Percentiles rank a stretch among this genome's conserved stretches.
phyloP scores from a whole-genome alignment of 495 filamentous ascomycete genomes.

The Aspergillus indologenus region DNA sequence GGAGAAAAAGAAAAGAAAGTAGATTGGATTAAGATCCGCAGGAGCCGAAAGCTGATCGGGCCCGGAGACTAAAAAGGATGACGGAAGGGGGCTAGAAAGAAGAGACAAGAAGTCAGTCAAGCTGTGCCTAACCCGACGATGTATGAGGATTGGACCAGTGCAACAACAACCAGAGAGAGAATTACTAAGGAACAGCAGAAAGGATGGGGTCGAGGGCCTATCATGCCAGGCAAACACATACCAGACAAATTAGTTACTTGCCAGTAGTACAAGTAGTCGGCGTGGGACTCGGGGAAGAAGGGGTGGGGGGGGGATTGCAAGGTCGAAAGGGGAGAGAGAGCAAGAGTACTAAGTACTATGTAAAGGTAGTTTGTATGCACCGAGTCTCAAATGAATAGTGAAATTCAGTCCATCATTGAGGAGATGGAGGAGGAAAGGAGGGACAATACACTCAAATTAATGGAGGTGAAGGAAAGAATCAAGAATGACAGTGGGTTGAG shows the following conservation, averaged over 20 bases:
- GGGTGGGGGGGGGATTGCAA: background rate
- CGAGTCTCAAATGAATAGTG: background rate
- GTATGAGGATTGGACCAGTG: too few species aligned
- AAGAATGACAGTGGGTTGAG: background rate
- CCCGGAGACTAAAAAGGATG: background rate
- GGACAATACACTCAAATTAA: background rate
- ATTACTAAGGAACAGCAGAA: background rate
- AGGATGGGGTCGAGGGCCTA: too few species aligned
- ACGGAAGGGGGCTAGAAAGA: background rate
- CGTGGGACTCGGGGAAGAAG: too few species aligned
- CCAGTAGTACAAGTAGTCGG: background rate
- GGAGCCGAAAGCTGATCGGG: background rate
- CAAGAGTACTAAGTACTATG: background rate
- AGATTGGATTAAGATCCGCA: background rate
- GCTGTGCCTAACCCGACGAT: background rate
- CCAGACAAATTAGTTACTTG: background rate
- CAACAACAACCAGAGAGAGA: too few species aligned
- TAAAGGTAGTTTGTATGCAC: background rate
- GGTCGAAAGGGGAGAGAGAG: background rate
- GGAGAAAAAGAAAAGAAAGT: constrained; percentile 1
- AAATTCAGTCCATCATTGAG: background rate
- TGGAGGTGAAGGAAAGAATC: background rate
- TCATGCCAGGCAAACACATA: constrained; percentile 7
- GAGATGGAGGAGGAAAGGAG: background rate
- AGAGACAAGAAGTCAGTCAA: background rate